Conservation (phyloP, 768 basidiomycete species). For the Calocybe indica region DNA sequence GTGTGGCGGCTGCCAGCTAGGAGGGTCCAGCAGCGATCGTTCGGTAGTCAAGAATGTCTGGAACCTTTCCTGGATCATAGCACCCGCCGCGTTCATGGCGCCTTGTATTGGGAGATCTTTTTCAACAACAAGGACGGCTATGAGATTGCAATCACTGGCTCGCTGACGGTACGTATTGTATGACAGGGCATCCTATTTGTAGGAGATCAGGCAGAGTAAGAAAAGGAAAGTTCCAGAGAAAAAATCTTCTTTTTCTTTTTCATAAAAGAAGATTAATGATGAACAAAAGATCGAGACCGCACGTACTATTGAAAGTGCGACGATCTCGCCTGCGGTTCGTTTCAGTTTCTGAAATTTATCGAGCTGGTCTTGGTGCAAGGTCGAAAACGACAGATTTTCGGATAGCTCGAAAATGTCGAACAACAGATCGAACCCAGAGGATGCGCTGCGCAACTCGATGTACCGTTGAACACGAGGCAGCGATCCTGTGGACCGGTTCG, state of each 20-base stretch:
- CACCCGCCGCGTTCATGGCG: slow-evolving; percentile 37
- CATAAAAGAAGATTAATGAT: too few relatives aligned
- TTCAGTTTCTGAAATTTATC: slow-evolving; percentile 27
- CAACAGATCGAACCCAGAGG: slow-evolving; percentile 42
- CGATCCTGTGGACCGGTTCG: slow-evolving; percentile 16
- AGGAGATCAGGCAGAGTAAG: too few relatives aligned
- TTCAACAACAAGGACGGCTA: slow-evolving; percentile 42
- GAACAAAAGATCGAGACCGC: background rate
- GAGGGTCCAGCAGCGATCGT: slow-evolving; percentile 11
- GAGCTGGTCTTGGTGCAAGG: slow-evolving; percentile 16
- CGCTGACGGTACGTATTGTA: slow-evolving; percentile 40
- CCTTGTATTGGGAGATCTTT: slow-evolving; percentile 41
- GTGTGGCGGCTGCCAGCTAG: slow-evolving; percentile 11
- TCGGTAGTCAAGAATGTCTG: slow-evolving; percentile 26
- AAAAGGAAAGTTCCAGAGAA: too few relatives aligned
- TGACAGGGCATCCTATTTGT: slow-evolving; percentile 57
- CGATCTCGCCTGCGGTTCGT: slow-evolving; percentile 39
- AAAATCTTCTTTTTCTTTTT: too few relatives aligned
- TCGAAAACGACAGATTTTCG: slow-evolving; percentile 36
- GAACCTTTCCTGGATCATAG: slow-evolving; percentile 31
- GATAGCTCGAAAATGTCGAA: slow-evolving; percentile 49
- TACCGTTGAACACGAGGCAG: slow-evolving; percentile 42
- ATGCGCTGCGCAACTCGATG: slow-evolving; percentile 37
- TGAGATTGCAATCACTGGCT: slow-evolving; percentile 36
- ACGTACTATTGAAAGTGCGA: slow-evolving; percentile 48